A percentile compares a stretch with the other conserved stretches of the same genome.
Evolutionary conservation across 441 rosid species (phyloP).

Genomic region (Populus trichocarpa): DNA sequence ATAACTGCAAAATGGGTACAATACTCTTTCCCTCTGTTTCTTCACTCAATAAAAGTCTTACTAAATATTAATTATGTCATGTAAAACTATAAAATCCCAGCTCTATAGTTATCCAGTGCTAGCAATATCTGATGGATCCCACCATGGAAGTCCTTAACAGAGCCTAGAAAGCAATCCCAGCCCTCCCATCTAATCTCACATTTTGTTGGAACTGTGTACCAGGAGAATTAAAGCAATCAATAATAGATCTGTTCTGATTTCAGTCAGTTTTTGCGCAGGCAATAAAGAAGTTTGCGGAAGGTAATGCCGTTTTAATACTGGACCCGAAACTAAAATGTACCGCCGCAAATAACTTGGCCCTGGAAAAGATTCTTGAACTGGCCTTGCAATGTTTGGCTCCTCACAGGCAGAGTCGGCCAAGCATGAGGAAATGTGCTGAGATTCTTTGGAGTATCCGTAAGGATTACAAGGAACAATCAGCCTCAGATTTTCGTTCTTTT

Average conservation of each 20-base stretch:
- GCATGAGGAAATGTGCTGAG: slow-evolving; percentile 84
- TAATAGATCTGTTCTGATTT: slow-evolving; percentile 7
- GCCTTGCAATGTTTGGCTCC: slow-evolving; percentile 79
- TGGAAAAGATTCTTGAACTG: slow-evolving; percentile 74
- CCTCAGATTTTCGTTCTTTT: slow-evolving; percentile 29
- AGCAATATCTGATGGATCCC: not conserved
- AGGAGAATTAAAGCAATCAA: not conserved
- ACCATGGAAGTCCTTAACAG: not conserved
- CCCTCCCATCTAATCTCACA: not conserved
- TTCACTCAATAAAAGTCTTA: not conserved
- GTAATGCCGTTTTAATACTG: slow-evolving; percentile 52
- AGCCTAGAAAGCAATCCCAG: not conserved
- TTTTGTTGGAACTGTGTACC: too few species aligned
- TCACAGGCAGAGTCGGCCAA: slow-evolving; percentile 63
- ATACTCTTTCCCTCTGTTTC: slow-evolving; percentile 13
- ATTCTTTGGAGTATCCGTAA: slow-evolving; percentile 83
- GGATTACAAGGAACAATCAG: slow-evolving; percentile 56
- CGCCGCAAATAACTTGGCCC: slow-evolving; percentile 44
- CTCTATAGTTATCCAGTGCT: not conserved
- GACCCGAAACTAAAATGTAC: slow-evolving; percentile 66
- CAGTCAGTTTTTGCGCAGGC: slow-evolving; percentile 51
- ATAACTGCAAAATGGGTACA: slow-evolving; percentile 79
- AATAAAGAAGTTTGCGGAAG: slow-evolving; percentile 60
- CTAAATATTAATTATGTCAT: not conserved
- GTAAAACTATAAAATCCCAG: not conserved